Conservation (phyloP, 2,329 filamentous ascomycete species). For the Ascochyta fabae region DNA sequence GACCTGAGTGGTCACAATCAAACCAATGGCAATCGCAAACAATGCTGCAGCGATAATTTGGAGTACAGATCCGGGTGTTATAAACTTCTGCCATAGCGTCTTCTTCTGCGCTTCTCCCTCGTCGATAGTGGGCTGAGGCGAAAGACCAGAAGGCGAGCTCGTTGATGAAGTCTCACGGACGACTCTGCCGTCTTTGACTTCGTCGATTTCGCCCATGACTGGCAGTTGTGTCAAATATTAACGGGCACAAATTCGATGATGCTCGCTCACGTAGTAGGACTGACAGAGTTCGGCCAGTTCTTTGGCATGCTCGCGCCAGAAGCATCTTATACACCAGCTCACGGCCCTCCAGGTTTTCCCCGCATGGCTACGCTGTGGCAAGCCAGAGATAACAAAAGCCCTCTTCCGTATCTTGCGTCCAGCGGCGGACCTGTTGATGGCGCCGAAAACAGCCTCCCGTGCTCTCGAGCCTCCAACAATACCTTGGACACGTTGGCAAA, state of each 20-base stretch:
- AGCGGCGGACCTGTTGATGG: constrained; percentile 10
- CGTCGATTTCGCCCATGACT: constrained; percentile 29
- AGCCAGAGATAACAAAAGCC: constrained; percentile 28
- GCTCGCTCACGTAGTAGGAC: not conserved
- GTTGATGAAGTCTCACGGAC: constrained; percentile 20
- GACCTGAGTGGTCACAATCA: constrained; percentile 54
- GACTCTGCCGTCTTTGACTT: constrained; percentile 20
- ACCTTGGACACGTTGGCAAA: constrained; percentile 28
- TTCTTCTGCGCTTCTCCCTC: constrained; percentile 25
- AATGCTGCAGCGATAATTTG: constrained; percentile 60
- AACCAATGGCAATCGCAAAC: constrained; percentile 58
- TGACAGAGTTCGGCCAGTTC: not conserved
- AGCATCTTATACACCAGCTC: constrained; percentile 27
- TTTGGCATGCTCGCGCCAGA: constrained; percentile 4
- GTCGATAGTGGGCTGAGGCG: constrained; percentile 21
- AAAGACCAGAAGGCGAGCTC: constrained; percentile 15
- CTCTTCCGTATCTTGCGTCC: constrained; percentile 10
- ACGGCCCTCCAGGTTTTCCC: constrained; percentile 3
- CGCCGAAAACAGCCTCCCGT: constrained; percentile 10
- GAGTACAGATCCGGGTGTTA: constrained; percentile 54
- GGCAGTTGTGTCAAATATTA: not conserved
- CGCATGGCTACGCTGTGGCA: constrained; percentile 20
- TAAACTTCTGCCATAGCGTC: constrained; percentile 48
- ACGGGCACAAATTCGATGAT: not conserved
- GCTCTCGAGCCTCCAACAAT: not conserved